Evolutionary conservation across 2,329 filamentous ascomycete species (phyloP).

Genomic region (Colletotrichum musicola): DNA sequence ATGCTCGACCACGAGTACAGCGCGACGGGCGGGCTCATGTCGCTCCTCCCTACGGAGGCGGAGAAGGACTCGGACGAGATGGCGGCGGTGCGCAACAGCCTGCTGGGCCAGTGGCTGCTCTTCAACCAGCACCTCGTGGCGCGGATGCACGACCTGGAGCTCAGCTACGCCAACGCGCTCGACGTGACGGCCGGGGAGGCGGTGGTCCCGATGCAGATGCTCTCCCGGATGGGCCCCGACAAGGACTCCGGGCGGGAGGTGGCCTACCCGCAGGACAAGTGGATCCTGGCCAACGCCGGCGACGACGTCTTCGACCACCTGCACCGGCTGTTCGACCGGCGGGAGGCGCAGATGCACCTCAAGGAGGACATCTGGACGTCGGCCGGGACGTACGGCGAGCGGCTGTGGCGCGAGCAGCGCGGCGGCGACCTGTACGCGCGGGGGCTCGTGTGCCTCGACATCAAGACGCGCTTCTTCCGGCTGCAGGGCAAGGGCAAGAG

Average conservation of each 20-base stretch:
- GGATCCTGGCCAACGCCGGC: conserved; percentile 66
- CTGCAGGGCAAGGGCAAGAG: conserved; percentile 58
- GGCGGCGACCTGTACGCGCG: conserved; percentile 50
- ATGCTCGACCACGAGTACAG: conserved; percentile 70
- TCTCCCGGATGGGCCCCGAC: conserved; percentile 65
- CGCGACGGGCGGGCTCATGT: conserved; percentile 67
- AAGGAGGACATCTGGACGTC: conserved; percentile 50
- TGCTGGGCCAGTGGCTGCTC: conserved; percentile 70
- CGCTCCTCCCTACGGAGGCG: conserved; percentile 62
- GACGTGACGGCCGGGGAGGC: conserved; percentile 65
- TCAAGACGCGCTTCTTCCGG: conserved; percentile 66
- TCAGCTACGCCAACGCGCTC: conserved; percentile 62
- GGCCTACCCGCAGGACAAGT: conserved; percentile 67
- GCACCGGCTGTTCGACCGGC: conserved; percentile 60
- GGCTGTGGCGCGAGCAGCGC: conserved; percentile 47
- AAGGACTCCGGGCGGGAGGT: conserved; percentile 66
- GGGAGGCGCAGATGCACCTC: conserved; percentile 56
- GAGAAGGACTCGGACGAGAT: conserved; percentile 52
- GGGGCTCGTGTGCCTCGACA: conserved; percentile 62
- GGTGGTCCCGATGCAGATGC: conserved; percentile 62
- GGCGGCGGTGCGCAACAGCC: conserved; percentile 59
- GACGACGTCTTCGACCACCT: conserved; percentile 63
- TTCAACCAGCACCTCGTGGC: conserved; percentile 65
- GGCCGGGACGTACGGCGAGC: conserved; percentile 57
- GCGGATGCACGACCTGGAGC: conserved; percentile 70